These are phyloP conservation scores for Dunaliella sp. DNA, from an alignment of 139 green algal species.

Conservation along the genomic window DNA sequence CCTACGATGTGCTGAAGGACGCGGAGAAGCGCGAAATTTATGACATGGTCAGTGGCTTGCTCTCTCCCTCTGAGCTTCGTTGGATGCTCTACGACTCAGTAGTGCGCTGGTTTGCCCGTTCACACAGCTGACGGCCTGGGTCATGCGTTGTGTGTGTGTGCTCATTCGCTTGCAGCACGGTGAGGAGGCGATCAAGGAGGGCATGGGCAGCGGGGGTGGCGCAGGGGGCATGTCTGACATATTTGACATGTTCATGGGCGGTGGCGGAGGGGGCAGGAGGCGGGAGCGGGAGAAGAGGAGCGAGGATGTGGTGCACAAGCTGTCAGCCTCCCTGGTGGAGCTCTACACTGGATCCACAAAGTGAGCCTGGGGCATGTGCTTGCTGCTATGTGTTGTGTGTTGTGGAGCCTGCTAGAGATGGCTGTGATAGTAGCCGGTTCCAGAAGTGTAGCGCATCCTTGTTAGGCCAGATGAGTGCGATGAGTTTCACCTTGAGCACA, in stretches of 20 bases:
- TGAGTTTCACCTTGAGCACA: too few relatives aligned
- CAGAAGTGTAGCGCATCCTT: too few relatives aligned
- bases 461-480: too few relatives aligned
- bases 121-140: too few relatives aligned
- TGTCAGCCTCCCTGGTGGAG: constrained; percentile 91
- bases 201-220: constrained; percentile 72
- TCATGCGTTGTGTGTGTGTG: neutral
- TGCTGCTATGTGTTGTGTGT: constrained; percentile 89
- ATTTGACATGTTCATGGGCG: constrained; percentile 90
- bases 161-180: constrained; percentile 76
- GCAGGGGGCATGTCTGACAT: constrained; percentile 83
- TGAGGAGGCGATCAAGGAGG: constrained; percentile 98
- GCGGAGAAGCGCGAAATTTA: constrained; percentile 96
- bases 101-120: too few relatives aligned
- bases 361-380: constrained; percentile 34
- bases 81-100: too few relatives aligned
- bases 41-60: constrained; percentile 67
- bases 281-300: constrained; percentile 67
- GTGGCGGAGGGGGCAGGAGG: constrained; percentile 62
- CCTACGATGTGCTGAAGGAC: constrained; percentile 95
- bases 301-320: constrained; percentile 94
- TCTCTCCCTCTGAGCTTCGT: neutral
- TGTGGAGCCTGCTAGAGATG: constrained; percentile 85
- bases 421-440: too few relatives aligned
- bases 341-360: constrained; percentile 82